These are phyloP conservation scores for Flagelloscypha sp. DNA, from an alignment of 768 basidiomycete genomes.

Conservation along the genomic window DNA sequence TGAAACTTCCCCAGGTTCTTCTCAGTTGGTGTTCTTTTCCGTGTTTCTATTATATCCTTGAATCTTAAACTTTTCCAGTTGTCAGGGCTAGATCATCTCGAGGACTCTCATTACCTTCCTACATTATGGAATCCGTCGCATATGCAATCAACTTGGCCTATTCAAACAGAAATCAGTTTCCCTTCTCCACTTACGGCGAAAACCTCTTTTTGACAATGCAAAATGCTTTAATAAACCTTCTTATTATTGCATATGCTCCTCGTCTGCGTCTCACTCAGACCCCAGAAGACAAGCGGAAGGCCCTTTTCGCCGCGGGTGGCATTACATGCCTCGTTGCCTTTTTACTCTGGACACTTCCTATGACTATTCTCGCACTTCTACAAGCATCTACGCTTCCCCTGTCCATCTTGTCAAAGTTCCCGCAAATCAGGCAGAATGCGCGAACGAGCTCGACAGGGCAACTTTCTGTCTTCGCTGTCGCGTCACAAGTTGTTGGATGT, in stretches of 20 bases:
- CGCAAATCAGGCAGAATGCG: conserved; percentile 83
- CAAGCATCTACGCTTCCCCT: conserved; percentile 87
- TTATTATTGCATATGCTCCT: conserved; percentile 66
- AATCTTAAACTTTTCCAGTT: conserved; percentile 35
- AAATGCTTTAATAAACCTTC: conserved; percentile 80
- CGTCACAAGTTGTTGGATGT: conserved; percentile 83
- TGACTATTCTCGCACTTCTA: conserved; percentile 49
- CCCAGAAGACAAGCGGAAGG: conserved; percentile 21
- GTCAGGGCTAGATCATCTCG: conserved; percentile 66
- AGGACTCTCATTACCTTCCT: conserved; percentile 81
- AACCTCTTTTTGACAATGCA: conserved; percentile 90
- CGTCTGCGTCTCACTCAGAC: conserved; percentile 19
- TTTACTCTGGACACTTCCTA: conserved; percentile 40
- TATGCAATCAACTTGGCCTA: conserved; percentile 89
- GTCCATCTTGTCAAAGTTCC: conserved; percentile 86
- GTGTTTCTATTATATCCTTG: neutral
- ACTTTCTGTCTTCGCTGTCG: conserved; percentile 86
- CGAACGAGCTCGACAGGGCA: conserved; percentile 79
- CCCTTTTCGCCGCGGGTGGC: conserved; percentile 24
- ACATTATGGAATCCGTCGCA: conserved; percentile 82
- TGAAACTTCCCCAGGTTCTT: conserved; percentile 93
- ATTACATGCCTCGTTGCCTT: conserved; percentile 20
- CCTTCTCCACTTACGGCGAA: conserved; percentile 97
- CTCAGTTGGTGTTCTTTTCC: conserved; percentile 49
- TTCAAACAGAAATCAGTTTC: conserved; percentile 76